Percentiles rank a stretch among this genome's conserved stretches.
These are phyloP conservation scores for Pistacia integerrima DNA, from an alignment of 345 rosid genomes.

Conservation along the genomic window DNA sequence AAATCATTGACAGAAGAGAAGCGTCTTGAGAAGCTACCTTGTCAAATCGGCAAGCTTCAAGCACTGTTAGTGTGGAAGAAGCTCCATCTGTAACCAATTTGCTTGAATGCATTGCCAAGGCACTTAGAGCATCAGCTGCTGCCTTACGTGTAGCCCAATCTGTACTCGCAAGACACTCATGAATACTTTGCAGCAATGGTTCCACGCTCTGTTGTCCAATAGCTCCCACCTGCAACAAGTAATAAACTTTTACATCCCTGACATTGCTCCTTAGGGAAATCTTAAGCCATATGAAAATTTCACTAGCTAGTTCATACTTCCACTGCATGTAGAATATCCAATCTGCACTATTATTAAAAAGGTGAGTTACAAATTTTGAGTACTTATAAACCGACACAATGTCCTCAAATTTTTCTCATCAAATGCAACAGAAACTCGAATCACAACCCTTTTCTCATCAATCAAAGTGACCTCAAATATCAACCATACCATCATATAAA, in stretches of 20 bases:
- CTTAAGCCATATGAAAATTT: constrained; percentile 2
- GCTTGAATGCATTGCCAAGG: constrained; percentile 83
- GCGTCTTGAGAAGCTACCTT: constrained; percentile 53
- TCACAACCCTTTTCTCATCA: background rate
- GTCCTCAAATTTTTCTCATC: background rate
- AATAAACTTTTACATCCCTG: constrained; percentile 5
- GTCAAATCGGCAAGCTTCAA: constrained; percentile 91
- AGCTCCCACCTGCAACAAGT: constrained; percentile 76
- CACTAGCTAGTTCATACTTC: background rate
- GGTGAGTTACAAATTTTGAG: background rate
- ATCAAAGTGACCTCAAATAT: background rate
- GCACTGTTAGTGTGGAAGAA: constrained; percentile 65
- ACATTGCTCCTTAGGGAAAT: background rate
- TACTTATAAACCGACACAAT: background rate
- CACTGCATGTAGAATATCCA: background rate
- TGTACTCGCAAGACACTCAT: constrained; percentile 86
- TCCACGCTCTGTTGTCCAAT: constrained; percentile 85
- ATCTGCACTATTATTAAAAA: constrained; percentile 2
- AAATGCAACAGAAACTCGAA: background rate
- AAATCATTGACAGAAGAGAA: background rate
- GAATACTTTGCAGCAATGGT: constrained; percentile 75
- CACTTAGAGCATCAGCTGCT: constrained; percentile 81
- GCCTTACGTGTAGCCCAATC: constrained; percentile 99
- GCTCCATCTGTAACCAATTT: constrained; percentile 60
- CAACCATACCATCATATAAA: background rate